A percentile compares a stretch with the other conserved stretches of the same genome.
Conservation (phyloP, 768 basidiomycete species). For the Pleurotus sapidus region DNA sequence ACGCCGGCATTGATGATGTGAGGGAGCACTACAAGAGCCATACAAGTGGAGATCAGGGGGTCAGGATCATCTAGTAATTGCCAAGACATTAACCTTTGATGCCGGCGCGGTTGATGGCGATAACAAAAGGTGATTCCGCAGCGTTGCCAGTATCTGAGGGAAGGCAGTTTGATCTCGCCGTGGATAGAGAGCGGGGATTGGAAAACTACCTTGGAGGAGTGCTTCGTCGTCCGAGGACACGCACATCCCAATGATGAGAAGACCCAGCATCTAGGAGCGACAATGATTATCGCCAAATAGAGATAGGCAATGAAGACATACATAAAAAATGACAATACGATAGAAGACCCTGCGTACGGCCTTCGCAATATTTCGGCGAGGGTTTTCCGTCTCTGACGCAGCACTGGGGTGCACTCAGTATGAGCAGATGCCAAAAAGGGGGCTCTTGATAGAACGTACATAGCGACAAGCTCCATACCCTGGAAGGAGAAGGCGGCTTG, state of each 20-base stretch:
- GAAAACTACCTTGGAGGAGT: constrained; percentile 36
- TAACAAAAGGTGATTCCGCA: constrained; percentile 77
- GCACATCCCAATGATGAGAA: constrained; percentile 75
- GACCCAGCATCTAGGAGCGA: constrained; percentile 50
- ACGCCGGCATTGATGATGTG: constrained; percentile 71
- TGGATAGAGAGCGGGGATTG: too few relatives aligned
- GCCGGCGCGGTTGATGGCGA: constrained; percentile 70
- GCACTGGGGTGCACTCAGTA: constrained; percentile 35
- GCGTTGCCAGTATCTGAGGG: constrained; percentile 49
- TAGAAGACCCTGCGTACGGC: constrained; percentile 76
- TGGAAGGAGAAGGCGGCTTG: constrained; percentile 72
- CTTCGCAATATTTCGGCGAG: constrained; percentile 73
- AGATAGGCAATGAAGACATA: too few relatives aligned
- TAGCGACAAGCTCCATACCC: constrained; percentile 71
- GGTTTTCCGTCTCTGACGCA: constrained; percentile 73
- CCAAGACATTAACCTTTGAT: constrained; percentile 43
- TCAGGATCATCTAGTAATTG: neutral
- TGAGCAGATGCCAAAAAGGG: neutral
- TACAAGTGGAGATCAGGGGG: too few relatives aligned
- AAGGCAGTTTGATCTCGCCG: neutral
- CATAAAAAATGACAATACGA: constrained; percentile 77
- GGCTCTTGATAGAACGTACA: constrained; percentile 28
- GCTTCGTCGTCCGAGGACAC: constrained; percentile 62
- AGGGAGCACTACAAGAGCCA: constrained; percentile 41
- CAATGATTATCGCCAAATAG: neutral